Conservation (phyloP, 2,329 filamentous ascomycete species). For the Akanthomyces uredinophilus region DNA sequence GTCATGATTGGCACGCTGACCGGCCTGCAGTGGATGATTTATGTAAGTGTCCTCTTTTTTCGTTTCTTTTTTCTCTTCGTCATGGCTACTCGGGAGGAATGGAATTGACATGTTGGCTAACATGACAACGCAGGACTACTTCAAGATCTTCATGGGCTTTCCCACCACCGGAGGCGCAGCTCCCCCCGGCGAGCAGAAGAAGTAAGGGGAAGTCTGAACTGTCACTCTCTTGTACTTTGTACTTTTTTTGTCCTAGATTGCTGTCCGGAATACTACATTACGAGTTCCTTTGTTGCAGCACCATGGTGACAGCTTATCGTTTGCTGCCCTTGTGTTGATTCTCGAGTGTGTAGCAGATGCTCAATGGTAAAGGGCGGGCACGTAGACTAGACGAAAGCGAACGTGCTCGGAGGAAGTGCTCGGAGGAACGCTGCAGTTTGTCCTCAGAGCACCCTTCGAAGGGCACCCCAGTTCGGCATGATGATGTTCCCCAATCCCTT, state of each 20-base stretch:
- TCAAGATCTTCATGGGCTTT: slow-evolving; percentile 85
- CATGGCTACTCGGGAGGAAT: not conserved
- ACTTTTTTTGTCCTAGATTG: not conserved
- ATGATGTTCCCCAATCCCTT: too few relatives aligned
- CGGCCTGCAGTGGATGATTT: slow-evolving; percentile 91
- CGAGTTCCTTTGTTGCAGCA: not conserved
- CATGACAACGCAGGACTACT: slow-evolving; percentile 56
- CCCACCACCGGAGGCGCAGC: slow-evolving; percentile 72
- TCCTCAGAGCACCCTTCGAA: too few relatives aligned
- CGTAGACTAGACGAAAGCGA: too few relatives aligned
- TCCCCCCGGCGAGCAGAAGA: slow-evolving; percentile 44
- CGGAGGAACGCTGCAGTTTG: too few relatives aligned
- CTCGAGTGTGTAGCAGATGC: too few relatives aligned
- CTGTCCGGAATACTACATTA: not conserved
- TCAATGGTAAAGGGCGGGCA: too few relatives aligned
- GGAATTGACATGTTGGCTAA: slow-evolving; percentile 15
- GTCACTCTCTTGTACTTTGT: not conserved
- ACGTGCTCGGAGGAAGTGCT: too few relatives aligned
- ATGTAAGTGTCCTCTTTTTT: slow-evolving; percentile 45
- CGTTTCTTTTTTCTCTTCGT: not conserved
- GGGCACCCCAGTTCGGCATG: too few relatives aligned
- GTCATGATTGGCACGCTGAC: slow-evolving; percentile 84
- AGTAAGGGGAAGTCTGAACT: not conserved
- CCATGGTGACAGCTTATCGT: too few relatives aligned
- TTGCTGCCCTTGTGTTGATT: too few relatives aligned